These are phyloP conservation scores for Penicillium lagena DNA, from an alignment of 495 filamentous ascomycete genomes.

Conservation along the genomic window DNA sequence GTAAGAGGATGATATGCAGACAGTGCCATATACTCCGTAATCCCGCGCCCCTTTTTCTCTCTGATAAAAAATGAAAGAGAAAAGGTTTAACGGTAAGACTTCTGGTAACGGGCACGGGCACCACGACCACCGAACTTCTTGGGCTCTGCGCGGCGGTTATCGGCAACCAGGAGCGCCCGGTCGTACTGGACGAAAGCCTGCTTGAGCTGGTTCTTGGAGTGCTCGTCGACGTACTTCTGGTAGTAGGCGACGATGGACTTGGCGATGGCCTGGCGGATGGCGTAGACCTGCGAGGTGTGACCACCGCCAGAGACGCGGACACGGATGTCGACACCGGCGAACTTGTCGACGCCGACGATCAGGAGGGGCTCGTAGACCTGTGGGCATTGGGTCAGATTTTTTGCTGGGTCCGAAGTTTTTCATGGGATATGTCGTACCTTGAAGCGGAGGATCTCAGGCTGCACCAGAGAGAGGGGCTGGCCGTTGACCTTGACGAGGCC, in stretches of 20 bases:
- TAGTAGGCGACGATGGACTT: constrained; percentile 99
- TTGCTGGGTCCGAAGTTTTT: not conserved
- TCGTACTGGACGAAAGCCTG: constrained; percentile 90
- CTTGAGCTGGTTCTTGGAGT: constrained; percentile 99
- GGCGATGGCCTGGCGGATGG: constrained; percentile 96
- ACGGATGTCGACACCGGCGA: constrained; percentile 93
- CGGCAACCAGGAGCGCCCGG: constrained; percentile 92
- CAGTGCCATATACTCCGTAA: constrained; percentile 11
- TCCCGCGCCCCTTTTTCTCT: constrained; percentile 17
- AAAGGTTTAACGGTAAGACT: constrained; percentile 61
- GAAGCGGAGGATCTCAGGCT: constrained; percentile 95
- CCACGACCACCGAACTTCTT: constrained; percentile 87
- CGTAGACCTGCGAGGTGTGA: constrained; percentile 97
- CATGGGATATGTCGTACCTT: constrained; percentile 51
- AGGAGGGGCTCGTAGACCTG: constrained; percentile 96
- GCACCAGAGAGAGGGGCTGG: constrained; percentile 84
- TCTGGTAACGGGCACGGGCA: constrained; percentile 96
- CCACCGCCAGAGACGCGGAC: constrained; percentile 95
- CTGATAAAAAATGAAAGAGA: constrained; percentile 13
- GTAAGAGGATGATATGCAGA: not conserved
- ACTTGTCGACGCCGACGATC: constrained; percentile 93
- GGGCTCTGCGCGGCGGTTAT: constrained; percentile 89
- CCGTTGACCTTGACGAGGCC: constrained; percentile 99
- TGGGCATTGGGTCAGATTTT: constrained; percentile 1
- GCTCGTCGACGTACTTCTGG: constrained; percentile 99